Evolutionary conservation across 768 basidiomycete genomes (phyloP), one percentile per base, ranked within the genome.

Genomic region (Cubamyces lactineus): DNA sequence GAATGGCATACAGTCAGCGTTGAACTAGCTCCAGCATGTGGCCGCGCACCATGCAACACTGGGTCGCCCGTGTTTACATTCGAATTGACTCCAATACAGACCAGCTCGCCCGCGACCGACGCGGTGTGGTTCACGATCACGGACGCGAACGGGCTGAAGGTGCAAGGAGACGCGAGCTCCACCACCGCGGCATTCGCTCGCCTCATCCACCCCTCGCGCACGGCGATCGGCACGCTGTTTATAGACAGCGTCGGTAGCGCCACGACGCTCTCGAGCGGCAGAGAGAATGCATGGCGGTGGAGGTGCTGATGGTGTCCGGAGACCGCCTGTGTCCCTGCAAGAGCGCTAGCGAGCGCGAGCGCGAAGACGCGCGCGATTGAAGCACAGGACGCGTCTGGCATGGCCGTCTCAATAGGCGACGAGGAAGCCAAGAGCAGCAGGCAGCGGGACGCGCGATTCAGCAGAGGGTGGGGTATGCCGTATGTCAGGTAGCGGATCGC

Each of bases 91-190:
- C 62, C 62, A 41, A 59, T 42, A 28, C 62, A 63, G 7, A 63
- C 62, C 5, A 63, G 57, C 47, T 53, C 57, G n/a, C 62, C 57
- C 15, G 47, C 15, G 4, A 21, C 51, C 9, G 46, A 52, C 19
- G 55, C 57, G 30, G 62, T 63, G 53, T 63, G 62, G 62, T 63
- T 63, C 39, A 63, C 62, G 46, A 63, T 43, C 12, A 46, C 57
- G 40, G 57, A 45, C 12, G 57, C 62, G 53, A 59, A 63, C 47
- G 62, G 53, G 57, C 50, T 26, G 52, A 55, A 21, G 1, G 62
- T n/a, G 47, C 62, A 63, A 2, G 62, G 53, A 2, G 57, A 43
- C 16, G 24, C 52, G 11, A 53, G 39, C 40, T 59, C 57, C 2
- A 46, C 47, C 28, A 59, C 8, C 3, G 57, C 57, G 40, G 62